A percentile compares a stretch with the other conserved stretches of the same genome.
phyloP scores from a whole-genome alignment of 129 eudicot species.

The Flaveria trinervia region DNA sequence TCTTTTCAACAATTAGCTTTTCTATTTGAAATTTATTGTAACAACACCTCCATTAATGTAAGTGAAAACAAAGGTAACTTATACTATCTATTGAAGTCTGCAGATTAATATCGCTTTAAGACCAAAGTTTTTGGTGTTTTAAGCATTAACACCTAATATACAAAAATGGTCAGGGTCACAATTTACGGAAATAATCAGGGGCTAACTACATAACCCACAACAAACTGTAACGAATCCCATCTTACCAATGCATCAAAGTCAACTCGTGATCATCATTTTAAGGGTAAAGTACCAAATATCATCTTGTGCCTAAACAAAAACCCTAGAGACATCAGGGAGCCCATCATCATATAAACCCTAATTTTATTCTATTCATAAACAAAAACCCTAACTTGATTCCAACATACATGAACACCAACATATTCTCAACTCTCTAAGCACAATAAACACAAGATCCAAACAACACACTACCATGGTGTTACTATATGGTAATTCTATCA shows the following conservation, averaged over 20 bases:
- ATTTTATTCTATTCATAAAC: conserved; percentile 11
- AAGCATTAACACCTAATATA: not conserved
- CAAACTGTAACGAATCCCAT: not conserved
- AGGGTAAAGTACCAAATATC: conserved; percentile 4
- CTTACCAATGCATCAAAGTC: conserved; percentile 1
- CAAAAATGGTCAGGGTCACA: not conserved
- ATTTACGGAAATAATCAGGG: not conserved
- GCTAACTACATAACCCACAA: conserved; percentile 11
- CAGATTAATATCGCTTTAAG: not conserved
- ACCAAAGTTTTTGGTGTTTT: not conserved
- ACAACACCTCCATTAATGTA: not conserved
- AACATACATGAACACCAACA: not conserved
- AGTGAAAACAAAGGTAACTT: conserved; percentile 20
- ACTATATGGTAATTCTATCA: conserved; percentile 4
- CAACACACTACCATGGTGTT: conserved; percentile 4
- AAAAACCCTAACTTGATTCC: conserved; percentile 31
- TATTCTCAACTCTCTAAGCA: conserved; percentile 1
- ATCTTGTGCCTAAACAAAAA: conserved; percentile 5
- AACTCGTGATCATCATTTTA: conserved; percentile 14
- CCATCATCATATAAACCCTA: conserved; percentile 7
- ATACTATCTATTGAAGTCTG: not conserved
- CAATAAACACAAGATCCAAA: conserved; percentile 33
- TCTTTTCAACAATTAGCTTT: conserved; percentile 10
- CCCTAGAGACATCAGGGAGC: not conserved
- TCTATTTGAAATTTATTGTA: not conserved